Evolutionary conservation across 768 basidiomycete species (phyloP), one percentile per base, ranked within the genome.

Genomic region (Mycena maculata): DNA sequence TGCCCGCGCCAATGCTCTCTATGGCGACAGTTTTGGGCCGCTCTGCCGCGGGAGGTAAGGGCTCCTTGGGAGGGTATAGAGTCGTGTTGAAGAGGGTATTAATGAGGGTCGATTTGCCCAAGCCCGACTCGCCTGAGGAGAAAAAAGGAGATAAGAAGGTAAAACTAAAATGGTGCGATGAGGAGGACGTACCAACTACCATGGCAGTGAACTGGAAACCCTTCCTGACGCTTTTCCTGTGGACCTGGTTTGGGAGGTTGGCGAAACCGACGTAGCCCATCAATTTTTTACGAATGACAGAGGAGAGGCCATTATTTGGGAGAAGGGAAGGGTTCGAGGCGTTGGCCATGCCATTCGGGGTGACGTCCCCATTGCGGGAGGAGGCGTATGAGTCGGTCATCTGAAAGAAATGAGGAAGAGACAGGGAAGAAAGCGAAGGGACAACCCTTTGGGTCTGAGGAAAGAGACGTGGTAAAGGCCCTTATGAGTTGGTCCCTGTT

Each of bases 181-280:
- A 60, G 57, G 71, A 68, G 48, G 44, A 91, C 95, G 75, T 72
- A 97, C 97, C 97, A 77, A 99, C 97, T 69, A 99, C 97, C 98
- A 99, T 99, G 71, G 90, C 87, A 60, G 96, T 97, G 84, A 99
- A 99, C 80, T 99, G 95, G 87, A 99, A 99, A 48, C 98, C 97
- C 82, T 96, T 98, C 84, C 95, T 88, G 52, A 98, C 93, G 75
- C 95, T 97, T 85, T 98, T 95, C 81, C 98, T 92, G 83, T 99
- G 98, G 48, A 99, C 97, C 81, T 99, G 98, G 87, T 99, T 99
- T 54, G 98, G 98, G 55, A 99, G 87, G 80, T 98, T 99, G 77
- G 96, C 95, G 77, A 99, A 97, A 56, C 95, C 95, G 66, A 97
- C 95, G 78, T 95, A 96, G 75, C 95, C 94, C 88, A 92, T 94